phyloP scores from a whole-genome alignment of 2,329 filamentous ascomycete genomes.

The Leptographium lundbergii region DNA sequence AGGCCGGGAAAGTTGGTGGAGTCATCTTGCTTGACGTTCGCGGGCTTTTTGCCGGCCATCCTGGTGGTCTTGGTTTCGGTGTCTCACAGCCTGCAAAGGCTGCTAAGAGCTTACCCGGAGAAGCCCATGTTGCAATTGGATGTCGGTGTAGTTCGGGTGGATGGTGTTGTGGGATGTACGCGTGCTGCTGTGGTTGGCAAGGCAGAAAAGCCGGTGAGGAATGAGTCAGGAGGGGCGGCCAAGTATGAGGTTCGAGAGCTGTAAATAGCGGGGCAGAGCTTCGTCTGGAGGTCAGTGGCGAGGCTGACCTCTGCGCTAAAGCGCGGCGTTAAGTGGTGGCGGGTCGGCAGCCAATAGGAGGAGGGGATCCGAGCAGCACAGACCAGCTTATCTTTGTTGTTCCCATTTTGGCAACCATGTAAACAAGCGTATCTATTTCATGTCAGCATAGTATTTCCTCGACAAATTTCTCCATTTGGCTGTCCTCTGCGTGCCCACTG shows the following conservation, averaged over 20 bases:
- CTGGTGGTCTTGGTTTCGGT: constrained; percentile 14
- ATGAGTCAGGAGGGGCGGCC: constrained; percentile 5
- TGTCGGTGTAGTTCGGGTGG: neutral
- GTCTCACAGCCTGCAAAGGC: constrained; percentile 35
- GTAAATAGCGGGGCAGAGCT: constrained; percentile 1
- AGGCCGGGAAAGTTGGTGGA: constrained; percentile 40
- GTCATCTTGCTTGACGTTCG: constrained; percentile 23
- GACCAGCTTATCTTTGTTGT: constrained; percentile 8
- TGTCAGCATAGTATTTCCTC: too few species aligned
- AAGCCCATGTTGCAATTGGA: constrained; percentile 26
- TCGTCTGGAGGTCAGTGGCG: neutral
- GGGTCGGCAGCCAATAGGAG: neutral
- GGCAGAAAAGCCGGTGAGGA: neutral
- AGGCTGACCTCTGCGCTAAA: neutral
- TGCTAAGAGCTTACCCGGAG: constrained; percentile 33
- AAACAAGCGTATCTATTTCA: constrained; percentile 11
- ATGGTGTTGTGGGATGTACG: neutral
- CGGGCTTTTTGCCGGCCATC: constrained; percentile 45
- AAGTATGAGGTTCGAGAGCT: neutral
- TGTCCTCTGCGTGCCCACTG: neutral
- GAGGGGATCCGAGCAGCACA: neutral
- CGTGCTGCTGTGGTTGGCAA: neutral
- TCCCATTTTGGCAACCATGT: constrained; percentile 15
- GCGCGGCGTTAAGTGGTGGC: neutral
- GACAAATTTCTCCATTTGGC: neutral